phyloP scores from a whole-genome alignment of 2,329 filamentous ascomycete species.

The Huntiella decipiens region DNA sequence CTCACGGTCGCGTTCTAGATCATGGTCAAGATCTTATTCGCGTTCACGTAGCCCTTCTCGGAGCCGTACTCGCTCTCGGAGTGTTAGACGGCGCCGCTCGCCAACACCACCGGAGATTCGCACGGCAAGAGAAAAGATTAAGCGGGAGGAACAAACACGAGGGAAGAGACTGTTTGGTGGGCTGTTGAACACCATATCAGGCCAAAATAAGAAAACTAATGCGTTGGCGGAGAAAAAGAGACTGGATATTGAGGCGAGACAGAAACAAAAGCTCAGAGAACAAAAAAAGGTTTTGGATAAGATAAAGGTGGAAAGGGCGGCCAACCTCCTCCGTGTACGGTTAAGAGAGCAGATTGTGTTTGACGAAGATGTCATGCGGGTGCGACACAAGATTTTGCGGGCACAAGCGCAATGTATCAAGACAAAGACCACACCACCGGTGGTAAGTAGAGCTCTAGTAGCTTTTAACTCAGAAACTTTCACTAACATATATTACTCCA shows the following conservation, averaged over 20 bases:
- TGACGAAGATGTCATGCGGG: slow-evolving; percentile 57
- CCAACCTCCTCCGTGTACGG: slow-evolving; percentile 40
- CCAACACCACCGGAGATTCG: slow-evolving; percentile 1
- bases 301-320: slow-evolving; percentile 43
- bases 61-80: background rate
- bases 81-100: background rate
- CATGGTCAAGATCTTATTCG: background rate
- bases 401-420: slow-evolving; percentile 53
- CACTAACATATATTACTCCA: background rate
- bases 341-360: slow-evolving; percentile 53
- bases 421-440: slow-evolving; percentile 50
- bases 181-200: slow-evolving; percentile 51
- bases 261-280: slow-evolving; percentile 55
- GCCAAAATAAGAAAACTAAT: slow-evolving; percentile 23
- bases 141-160: slow-evolving; percentile 61
- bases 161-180: slow-evolving; percentile 74
- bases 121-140: background rate
- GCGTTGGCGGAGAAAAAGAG: slow-evolving; percentile 32
- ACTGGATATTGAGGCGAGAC: slow-evolving; percentile 64
- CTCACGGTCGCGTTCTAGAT: slow-evolving; percentile 1
- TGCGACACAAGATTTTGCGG: slow-evolving; percentile 53
- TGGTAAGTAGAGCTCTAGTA: slow-evolving; percentile 37
- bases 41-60: background rate
- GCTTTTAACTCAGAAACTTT: background rate
- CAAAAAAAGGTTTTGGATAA: slow-evolving; percentile 55